phyloP scores from a whole-genome alignment of 1,139 yeast species.

The Diutina pseudorugosa region DNA sequence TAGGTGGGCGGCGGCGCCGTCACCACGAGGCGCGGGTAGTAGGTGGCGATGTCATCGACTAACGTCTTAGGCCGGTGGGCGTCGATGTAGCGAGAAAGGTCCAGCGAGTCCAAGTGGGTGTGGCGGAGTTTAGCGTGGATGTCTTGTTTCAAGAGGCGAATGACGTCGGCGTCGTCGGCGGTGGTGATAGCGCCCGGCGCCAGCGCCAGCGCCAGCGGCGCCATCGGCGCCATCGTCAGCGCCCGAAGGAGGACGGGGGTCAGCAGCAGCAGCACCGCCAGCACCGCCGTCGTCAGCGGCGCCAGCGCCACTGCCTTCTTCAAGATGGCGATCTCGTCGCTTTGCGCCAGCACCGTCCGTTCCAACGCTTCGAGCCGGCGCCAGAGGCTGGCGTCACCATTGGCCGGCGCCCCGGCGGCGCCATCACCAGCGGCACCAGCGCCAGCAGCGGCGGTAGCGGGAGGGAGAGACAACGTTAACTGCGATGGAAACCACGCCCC shows the following conservation, averaged over 20 bases:
- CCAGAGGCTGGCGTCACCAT: neutral
- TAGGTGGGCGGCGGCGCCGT: neutral
- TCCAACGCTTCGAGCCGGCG: neutral
- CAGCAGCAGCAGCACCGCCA: neutral
- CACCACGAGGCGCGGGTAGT: neutral
- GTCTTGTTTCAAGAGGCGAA: constrained; percentile 1
- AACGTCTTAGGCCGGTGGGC: neutral
- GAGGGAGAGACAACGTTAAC: neutral
- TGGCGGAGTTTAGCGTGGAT: neutral
- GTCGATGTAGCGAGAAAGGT: neutral
- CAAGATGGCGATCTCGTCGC: neutral
- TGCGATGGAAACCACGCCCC: neutral
- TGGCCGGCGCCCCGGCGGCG: neutral
- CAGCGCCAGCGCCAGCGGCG: neutral
- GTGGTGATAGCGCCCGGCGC: neutral
- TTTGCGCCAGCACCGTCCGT: neutral
- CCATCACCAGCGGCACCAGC: neutral
- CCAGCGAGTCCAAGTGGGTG: neutral
- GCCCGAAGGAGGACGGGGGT: neutral
- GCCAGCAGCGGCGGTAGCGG: neutral
- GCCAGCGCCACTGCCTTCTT: neutral
- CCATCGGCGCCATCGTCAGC: neutral
- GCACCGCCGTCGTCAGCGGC: neutral
- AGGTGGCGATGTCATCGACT: neutral
- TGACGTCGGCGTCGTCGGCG: neutral